Evolutionary conservation across 805 yeast species (phyloP).

Genomic region (Yarrowia sp.): DNA sequence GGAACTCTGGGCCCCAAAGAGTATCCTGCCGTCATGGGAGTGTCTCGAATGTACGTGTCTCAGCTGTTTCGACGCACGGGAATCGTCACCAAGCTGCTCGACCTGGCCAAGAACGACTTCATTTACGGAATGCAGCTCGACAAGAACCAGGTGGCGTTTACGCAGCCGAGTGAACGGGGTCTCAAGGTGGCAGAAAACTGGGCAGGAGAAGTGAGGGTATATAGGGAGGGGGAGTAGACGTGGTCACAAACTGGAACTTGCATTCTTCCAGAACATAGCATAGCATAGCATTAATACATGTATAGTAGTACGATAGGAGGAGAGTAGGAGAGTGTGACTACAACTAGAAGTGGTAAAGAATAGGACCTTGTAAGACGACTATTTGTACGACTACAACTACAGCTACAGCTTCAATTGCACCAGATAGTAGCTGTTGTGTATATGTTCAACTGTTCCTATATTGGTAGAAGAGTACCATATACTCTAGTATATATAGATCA

Average conservation of each 20-base stretch:
- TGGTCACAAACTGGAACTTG: neutral
- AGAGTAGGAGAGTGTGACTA: too few relatives aligned
- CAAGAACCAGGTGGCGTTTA: neutral
- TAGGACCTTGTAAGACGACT: too few relatives aligned
- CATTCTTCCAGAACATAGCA: neutral
- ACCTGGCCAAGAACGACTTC: neutral
- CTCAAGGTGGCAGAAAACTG: slow-evolving; percentile 13
- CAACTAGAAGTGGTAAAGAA: too few relatives aligned
- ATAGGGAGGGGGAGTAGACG: neutral
- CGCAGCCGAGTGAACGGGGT: slow-evolving; percentile 22
- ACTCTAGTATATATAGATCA: too few relatives aligned
- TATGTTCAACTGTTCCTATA: too few relatives aligned
- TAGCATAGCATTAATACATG: neutral
- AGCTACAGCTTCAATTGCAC: too few relatives aligned
- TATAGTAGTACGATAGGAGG: too few relatives aligned
- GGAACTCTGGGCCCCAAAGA: slow-evolving; percentile 4
- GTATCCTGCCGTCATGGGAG: slow-evolving; percentile 11
- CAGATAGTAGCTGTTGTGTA: too few relatives aligned
- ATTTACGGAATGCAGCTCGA: slow-evolving; percentile 8
- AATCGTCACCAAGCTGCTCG: slow-evolving; percentile 10
- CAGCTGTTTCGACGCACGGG: slow-evolving; percentile 1
- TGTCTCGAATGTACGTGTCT: slow-evolving; percentile 24
- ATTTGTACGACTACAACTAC: too few relatives aligned
- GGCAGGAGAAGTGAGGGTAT: neutral
- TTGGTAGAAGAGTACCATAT: too few relatives aligned